Percentiles rank a stretch among this genome's conserved stretches.
Conservation (phyloP, 1,284 basidiomycete species). For the Phylloboletellus chloephorus region DNA sequence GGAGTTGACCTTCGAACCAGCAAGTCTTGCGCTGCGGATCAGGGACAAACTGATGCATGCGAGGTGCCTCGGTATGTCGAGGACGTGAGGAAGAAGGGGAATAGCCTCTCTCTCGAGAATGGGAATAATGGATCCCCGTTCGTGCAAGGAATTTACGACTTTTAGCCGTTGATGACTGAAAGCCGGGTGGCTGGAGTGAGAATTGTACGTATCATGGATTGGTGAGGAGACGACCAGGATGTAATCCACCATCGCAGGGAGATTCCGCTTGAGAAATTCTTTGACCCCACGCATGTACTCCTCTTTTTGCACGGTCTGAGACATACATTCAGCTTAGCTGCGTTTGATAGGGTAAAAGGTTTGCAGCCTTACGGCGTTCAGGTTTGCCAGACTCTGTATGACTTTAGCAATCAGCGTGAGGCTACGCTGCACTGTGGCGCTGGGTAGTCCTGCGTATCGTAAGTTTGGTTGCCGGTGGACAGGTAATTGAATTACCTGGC, state of each 20-base stretch:
- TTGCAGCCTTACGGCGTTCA: slow-evolving; percentile 54
- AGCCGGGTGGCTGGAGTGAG: slow-evolving; percentile 25
- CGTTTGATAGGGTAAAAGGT: slow-evolving; percentile 1
- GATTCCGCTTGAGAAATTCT: slow-evolving; percentile 55
- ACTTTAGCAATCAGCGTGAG: slow-evolving; percentile 75
- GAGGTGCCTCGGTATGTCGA: slow-evolving; percentile 68
- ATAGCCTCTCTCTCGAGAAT: slow-evolving; percentile 63
- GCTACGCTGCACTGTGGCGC: slow-evolving; percentile 60
- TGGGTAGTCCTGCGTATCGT: slow-evolving; percentile 52
- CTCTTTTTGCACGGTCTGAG: slow-evolving; percentile 61
- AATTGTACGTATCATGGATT: slow-evolving; percentile 32
- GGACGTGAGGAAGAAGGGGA: slow-evolving; percentile 59
- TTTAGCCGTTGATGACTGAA: slow-evolving; percentile 49
- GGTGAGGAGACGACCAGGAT: slow-evolving; percentile 64
- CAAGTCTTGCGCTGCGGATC: slow-evolving; percentile 50
- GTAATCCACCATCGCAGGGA: slow-evolving; percentile 69
- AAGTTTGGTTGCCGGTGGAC: slow-evolving; percentile 4
- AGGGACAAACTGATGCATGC: slow-evolving; percentile 70
- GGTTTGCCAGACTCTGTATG: slow-evolving; percentile 73
- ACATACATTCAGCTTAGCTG: slow-evolving; percentile 6
- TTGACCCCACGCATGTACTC: slow-evolving; percentile 68
- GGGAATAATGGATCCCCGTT: slow-evolving; percentile 48
- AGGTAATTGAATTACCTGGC: slow-evolving; percentile 45
- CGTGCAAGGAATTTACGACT: slow-evolving; percentile 50
- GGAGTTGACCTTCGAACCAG: slow-evolving; percentile 31